Conservation (phyloP, 306 rosid genomes). For the Medicago lupulina region DNA sequence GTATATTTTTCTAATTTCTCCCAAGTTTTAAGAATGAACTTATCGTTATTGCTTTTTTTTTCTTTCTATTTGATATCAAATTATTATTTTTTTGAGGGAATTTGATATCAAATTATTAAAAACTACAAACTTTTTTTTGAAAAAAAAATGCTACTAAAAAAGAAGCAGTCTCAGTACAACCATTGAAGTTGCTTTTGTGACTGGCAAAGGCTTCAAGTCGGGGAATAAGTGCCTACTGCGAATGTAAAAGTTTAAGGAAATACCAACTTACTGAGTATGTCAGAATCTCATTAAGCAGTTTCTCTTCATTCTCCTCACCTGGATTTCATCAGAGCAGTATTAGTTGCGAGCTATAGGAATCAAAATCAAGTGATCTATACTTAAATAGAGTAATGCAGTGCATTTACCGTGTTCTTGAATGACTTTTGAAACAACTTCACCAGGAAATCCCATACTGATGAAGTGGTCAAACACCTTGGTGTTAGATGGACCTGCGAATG, state of each 20-base stretch:
- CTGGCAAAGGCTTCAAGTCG: no score
- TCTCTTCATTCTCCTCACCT: conserved; percentile 80
- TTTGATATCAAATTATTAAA: no score
- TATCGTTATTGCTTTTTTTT: no score
- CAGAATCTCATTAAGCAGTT: conserved; percentile 79
- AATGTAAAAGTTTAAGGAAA: conserved; percentile 30
- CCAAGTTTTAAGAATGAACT: no score
- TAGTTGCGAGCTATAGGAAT: conserved; percentile 30
- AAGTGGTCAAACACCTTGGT: conserved; percentile 72
- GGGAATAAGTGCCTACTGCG: no score
- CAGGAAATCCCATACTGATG: conserved; percentile 80
- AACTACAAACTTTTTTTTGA: no score
- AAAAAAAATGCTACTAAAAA: no score
- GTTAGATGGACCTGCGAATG: conserved; percentile 69
- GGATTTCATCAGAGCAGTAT: conserved; percentile 49
- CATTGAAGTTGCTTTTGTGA: no score
- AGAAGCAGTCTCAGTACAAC: no score
- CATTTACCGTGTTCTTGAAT: conserved; percentile 77
- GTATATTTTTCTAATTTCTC: no score
- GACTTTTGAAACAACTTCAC: conserved; percentile 73
- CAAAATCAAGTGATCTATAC: conserved; percentile 5
- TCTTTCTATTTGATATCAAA: no score
- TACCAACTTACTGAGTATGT: conserved; percentile 70
- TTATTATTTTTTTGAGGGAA: no score
- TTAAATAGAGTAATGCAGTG: conserved; percentile 39